Percentiles rank a stretch among this genome's conserved stretches.
Evolutionary conservation across 257 asterid genomes (phyloP).

Genomic region (Penstemon eatonii): DNA sequence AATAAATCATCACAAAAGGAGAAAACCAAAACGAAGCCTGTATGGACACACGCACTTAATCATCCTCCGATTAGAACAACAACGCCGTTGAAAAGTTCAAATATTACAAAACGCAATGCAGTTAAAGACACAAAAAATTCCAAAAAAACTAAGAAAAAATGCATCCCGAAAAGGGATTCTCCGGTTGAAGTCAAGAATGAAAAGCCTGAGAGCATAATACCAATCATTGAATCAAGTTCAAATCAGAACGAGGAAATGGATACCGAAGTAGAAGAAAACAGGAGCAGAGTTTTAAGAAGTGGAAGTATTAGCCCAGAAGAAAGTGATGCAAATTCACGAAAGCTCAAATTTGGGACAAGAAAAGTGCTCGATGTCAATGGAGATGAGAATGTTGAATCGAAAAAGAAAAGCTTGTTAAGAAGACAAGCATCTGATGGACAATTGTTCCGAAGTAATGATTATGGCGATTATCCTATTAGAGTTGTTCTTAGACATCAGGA

Average conservation of each 20-base stretch:
- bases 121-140: conserved; percentile 12
- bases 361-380: conserved; percentile 7
- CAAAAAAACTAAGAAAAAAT: conserved; percentile 11
- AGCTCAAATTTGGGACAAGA: conserved; percentile 26
- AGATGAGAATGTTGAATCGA: conserved; percentile 15
- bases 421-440: conserved; percentile 18
- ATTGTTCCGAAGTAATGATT: neutral
- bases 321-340: conserved; percentile 23
- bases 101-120: conserved; percentile 1
- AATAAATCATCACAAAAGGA: neutral
- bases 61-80: conserved; percentile 10
- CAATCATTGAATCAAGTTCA: conserved; percentile 23
- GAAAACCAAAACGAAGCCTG: conserved; percentile 20
- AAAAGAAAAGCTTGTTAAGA: conserved; percentile 20
- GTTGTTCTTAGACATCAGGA: conserved; percentile 26
- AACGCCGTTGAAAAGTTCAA: conserved; percentile 7
- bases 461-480: neutral
- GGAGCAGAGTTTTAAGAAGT: neutral
- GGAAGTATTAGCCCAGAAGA: conserved; percentile 12
- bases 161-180: conserved; percentile 1
- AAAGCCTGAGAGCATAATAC: conserved; percentile 38
- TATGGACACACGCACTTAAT: conserved; percentile 1
- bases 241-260: conserved; percentile 19
- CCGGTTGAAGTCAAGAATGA: conserved; percentile 23
- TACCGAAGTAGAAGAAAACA: neutral